phyloP scores from a whole-genome alignment of 2,329 filamentous ascomycete species.

The Trichophaea hybrida region DNA sequence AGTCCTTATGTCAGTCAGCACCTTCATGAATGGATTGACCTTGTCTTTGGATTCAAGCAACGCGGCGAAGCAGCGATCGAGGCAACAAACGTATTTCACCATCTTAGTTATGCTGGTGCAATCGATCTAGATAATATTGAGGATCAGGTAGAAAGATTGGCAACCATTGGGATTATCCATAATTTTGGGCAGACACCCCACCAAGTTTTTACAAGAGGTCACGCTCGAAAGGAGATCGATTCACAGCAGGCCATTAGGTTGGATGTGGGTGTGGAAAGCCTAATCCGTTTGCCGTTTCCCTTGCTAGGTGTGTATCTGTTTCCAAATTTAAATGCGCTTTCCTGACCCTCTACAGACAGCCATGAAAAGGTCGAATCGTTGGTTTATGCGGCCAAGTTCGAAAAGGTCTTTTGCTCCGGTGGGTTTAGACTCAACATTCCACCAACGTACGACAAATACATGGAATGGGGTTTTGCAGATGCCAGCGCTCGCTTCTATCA shows the following conservation, averaged over 20 bases:
- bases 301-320: conserved; percentile 43
- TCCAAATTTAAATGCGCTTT: neutral
- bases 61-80: conserved; percentile 83
- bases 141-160: conserved; percentile 71
- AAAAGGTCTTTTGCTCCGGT: conserved; percentile 69
- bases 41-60: conserved; percentile 90
- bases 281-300: conserved; percentile 66
- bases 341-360: conserved; percentile 32
- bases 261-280: conserved; percentile 60
- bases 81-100: conserved; percentile 87
- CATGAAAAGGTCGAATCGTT: conserved; percentile 69
- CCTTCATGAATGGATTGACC: conserved; percentile 87
- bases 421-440: conserved; percentile 78
- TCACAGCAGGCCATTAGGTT: conserved; percentile 41
- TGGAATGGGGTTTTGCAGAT: conserved; percentile 94
- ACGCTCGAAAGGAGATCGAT: conserved; percentile 55
- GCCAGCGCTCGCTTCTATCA: conserved; percentile 84
- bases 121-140: conserved; percentile 83
- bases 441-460: conserved; percentile 72
- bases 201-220: conserved; percentile 78
- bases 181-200: conserved; percentile 97
- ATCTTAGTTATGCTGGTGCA: conserved; percentile 85
- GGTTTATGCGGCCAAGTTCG: conserved; percentile 61
- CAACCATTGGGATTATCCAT: conserved; percentile 91
- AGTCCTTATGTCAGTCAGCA: conserved; percentile 83